Base-by-base conservation (phyloP, 1,284 basidiomycete species). In the Sutorius eximius region DNA sequence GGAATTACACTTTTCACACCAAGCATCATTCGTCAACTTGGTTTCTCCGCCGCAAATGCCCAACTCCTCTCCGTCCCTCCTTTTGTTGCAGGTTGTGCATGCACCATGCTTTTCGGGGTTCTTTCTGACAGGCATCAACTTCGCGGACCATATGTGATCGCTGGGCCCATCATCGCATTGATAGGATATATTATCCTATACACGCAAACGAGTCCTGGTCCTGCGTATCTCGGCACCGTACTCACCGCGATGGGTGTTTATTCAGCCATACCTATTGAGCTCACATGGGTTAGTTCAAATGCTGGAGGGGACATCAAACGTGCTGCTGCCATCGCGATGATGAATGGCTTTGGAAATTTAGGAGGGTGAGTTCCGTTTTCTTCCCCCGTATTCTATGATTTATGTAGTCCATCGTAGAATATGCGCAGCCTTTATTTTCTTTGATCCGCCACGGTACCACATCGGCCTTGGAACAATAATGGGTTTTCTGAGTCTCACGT, bases 271-370 rank as follows among this genome's bases (percentile, higher is more conserved):
- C 77, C 82, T n/a, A 64, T 82, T 38, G 62, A 68, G 36, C 66
- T 84, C n/a, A 77, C 81, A 11, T 86, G 83, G 84, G 75, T 73
- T 5, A 75, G 77, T 27, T 77, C 79, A 47, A 82, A 82, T 55
- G 75, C 75, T 16, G 82, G 82, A 47, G 85, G 84, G 13, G 79
- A 80, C 53, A 57, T 77, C 57, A 79, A 83, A 60, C 72, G 75
- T 49, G 75, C 75, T 55, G 78, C 82, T 33, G 77, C 74, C 0
- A 68, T 84, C 49, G 83, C 80, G 6, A 79, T 83, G 72, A 75
- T 82, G 22, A 78, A 79, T 59, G 80, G 80, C 5, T 53, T 81
- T 48, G 81, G 78, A 45, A 83, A 82, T 59, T 64, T 80, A 16
- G 82, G 82, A 66, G 81, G 81, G 79, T 78, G 43, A 53, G 69